Base-by-base conservation (phyloP, 768 basidiomycete species). In the Brasilioporus rufonigricans region DNA sequence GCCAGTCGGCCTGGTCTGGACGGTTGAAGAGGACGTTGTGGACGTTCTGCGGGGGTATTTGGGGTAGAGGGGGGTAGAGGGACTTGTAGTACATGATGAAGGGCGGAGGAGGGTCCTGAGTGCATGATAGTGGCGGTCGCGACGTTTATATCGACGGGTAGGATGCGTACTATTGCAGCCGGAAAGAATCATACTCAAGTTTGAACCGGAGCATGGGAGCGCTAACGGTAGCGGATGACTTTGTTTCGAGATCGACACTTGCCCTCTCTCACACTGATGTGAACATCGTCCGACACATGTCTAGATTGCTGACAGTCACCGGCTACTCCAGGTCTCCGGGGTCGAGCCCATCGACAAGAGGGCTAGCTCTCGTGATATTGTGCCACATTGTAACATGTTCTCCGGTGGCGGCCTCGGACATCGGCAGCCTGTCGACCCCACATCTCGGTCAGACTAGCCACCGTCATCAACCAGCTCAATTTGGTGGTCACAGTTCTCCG, bases 51-150 rank as follows among this genome's bases (percentile, higher is more conserved):
- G 79, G 77, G 3, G 81, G 80, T 5, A 75, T 51, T 0, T 72
- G 48, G 14, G 85, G 83, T 0, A 81, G 65, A 0, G 80, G 74
- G 5, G 84, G 82, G 58, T 74, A 87, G 32, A 72, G 70, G 5
- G 87, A 89, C 56, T 76, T 80, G 65, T 85, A 56, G 62, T 77
- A 69, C 85, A 88, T 86, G 56, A 3, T 46, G 44, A 24, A 21
- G 27, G 27, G 36, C 0, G 7, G 9, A 19, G 13, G 44, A 39
- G 11, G 49, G 31, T 13, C 11, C 27, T 47, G 21, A 2, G 36
- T 9, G 19, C 11, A 19, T 31, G 52, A 36, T 46, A 16, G 32
- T 23, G 21, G n/a, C 18, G 10, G 33, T 10, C 6, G 38, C 13
- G 26, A 3, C 14, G 33, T 31, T 50, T 61, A 59, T 61, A 62